Percentiles rank a stretch among this genome's conserved stretches.
These are phyloP conservation scores for Botrytis porri DNA, from an alignment of 2,329 filamentous ascomycete species.

Conservation along the genomic window DNA sequence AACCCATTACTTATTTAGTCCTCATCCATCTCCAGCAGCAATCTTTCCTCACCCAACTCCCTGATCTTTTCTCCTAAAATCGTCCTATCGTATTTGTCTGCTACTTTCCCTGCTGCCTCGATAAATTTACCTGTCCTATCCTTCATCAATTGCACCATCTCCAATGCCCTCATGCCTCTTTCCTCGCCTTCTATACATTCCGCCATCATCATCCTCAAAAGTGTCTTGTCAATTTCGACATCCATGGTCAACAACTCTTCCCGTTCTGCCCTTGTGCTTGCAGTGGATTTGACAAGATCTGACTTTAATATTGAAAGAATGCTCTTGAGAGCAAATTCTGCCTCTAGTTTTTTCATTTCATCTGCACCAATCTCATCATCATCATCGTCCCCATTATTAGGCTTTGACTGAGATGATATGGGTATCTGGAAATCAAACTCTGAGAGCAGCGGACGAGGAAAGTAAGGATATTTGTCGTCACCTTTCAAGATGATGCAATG, in stretches of 20 bases:
- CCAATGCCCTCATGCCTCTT: constrained; percentile 88
- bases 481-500: constrained; percentile 99
- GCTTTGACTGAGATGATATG: constrained; percentile 55
- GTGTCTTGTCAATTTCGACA: constrained; percentile 82
- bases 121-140: constrained; percentile 86
- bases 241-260: constrained; percentile 67
- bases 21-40: constrained; percentile 34
- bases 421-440: constrained; percentile 94
- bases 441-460: constrained; percentile 81
- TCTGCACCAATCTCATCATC: constrained; percentile 42
- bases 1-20: constrained; percentile 27
- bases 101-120: constrained; percentile 86
- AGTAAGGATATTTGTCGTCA: constrained; percentile 88
- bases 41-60: constrained; percentile 66
- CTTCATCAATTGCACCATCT: constrained; percentile 81
- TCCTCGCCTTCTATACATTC: constrained; percentile 95
- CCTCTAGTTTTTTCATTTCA: constrained; percentile 69
- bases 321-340: constrained; percentile 73
- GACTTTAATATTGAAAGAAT: constrained; percentile 71
- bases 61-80: constrained; percentile 88
- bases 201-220: constrained; percentile 82
- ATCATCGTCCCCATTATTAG: constrained; percentile 36
- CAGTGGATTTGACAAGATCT: constrained; percentile 69
- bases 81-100: constrained; percentile 74
- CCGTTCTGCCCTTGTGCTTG: constrained; percentile 62